Percentiles rank a stretch among this genome's conserved stretches.
Evolutionary conservation across 495 filamentous ascomycete species (phyloP).

Genomic region (Tuber microsphaerosporum): DNA sequence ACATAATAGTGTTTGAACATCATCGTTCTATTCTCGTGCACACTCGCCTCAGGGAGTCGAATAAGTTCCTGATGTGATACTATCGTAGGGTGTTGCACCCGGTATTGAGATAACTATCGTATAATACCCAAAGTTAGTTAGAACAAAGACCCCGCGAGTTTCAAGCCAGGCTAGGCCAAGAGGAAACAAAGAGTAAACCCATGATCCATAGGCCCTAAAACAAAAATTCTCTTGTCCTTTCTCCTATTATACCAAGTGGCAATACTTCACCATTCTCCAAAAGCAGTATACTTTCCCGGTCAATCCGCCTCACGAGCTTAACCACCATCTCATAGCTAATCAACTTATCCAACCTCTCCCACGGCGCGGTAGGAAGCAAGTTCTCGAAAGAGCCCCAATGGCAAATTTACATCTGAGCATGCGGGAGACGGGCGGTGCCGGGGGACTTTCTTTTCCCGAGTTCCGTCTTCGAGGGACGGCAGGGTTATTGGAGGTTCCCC

Average conservation of each 20-base stretch:
- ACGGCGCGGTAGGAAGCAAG: constrained; percentile 53
- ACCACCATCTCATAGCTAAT: constrained; percentile 55
- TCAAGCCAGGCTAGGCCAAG: background rate
- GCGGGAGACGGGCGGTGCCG: constrained; percentile 57
- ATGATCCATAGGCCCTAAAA: constrained; percentile 69
- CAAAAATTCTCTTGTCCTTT: constrained; percentile 56
- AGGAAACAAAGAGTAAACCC: constrained; percentile 47
- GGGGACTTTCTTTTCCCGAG: constrained; percentile 54
- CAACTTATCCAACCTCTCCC: constrained; percentile 49
- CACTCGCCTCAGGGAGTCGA: constrained; percentile 48
- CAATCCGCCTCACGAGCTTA: constrained; percentile 54
- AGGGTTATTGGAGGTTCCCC: constrained; percentile 61
- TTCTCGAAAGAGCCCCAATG: constrained; percentile 63
- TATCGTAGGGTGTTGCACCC: constrained; percentile 61
- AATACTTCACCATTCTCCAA: constrained; percentile 60
- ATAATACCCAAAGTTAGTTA: constrained; percentile 16
- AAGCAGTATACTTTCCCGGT: constrained; percentile 62
- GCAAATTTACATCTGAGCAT: constrained; percentile 59
- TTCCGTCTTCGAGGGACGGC: constrained; percentile 55
- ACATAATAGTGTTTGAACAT: constrained; percentile 62
- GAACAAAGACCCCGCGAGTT: background rate
- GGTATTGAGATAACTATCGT: constrained; percentile 52
- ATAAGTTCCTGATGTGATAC: constrained; percentile 56
- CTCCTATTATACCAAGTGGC: constrained; percentile 50
- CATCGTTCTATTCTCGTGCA: constrained; percentile 53